phyloP scores from a whole-genome alignment of 345 rosid genomes.

The Abelmoschus esculentus region DNA sequence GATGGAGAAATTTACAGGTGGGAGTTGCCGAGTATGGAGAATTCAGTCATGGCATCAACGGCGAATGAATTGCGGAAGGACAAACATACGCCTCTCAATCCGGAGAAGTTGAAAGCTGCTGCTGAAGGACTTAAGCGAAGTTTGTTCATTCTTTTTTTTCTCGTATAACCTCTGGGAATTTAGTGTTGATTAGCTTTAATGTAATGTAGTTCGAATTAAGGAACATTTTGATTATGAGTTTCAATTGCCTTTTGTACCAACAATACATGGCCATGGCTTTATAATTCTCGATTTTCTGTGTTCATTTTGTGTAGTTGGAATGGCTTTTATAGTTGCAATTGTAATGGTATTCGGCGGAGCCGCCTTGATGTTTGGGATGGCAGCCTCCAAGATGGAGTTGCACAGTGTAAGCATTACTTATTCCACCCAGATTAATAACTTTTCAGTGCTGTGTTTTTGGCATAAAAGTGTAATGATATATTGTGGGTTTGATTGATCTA shows the following conservation, averaged over 20 bases:
- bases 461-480: neutral
- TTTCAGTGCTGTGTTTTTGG: neutral
- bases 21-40: slow-evolving; percentile 50
- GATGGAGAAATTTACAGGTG: slow-evolving; percentile 42
- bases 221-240: neutral
- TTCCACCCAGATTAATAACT: neutral
- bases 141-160: slow-evolving; percentile 18
- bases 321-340: slow-evolving; percentile 77
- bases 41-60: slow-evolving; percentile 51
- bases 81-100: slow-evolving; percentile 41
- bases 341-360: slow-evolving; percentile 69
- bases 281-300: neutral
- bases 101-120: slow-evolving; percentile 81
- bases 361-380: slow-evolving; percentile 43
- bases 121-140: slow-evolving; percentile 69
- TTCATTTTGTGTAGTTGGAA: slow-evolving; percentile 43
- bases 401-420: slow-evolving; percentile 38
- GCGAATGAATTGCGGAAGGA: slow-evolving; percentile 75
- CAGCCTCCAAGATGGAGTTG: slow-evolving; percentile 57
- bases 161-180: neutral
- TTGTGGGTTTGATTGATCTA: neutral
- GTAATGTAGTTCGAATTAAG: neutral
- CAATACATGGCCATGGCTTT: neutral
- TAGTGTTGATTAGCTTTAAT: neutral
- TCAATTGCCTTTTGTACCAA: neutral